A percentile compares a stretch with the other conserved stretches of the same genome.
phyloP scores from a whole-genome alignment of 495 filamentous ascomycete genomes.

The Beverwykella pulmonaria region DNA sequence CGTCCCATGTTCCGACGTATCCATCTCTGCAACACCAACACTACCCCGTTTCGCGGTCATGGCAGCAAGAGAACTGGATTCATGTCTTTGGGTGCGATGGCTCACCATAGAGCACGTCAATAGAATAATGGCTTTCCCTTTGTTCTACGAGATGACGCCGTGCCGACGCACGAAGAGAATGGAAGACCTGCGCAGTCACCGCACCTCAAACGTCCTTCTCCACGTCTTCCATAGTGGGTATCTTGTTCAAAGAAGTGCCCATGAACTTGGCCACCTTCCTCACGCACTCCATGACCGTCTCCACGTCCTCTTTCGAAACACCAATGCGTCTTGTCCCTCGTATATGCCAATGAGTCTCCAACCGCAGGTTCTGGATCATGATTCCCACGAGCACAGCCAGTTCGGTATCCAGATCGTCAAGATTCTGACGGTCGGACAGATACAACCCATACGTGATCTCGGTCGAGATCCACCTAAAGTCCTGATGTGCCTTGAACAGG shows the following conservation, averaged over 20 bases:
- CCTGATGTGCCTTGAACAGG: slow-evolving; percentile 54
- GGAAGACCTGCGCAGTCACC: too few relatives aligned
- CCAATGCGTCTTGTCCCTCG: slow-evolving; percentile 58
- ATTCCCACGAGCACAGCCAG: slow-evolving; percentile 59
- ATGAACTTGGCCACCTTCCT: slow-evolving; percentile 48
- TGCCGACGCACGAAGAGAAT: too few relatives aligned
- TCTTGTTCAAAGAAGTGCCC: slow-evolving; percentile 8
- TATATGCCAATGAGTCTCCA: slow-evolving; percentile 62
- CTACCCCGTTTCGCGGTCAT: too few relatives aligned
- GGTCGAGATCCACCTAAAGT: slow-evolving; percentile 48
- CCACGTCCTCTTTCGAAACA: slow-evolving; percentile 54
- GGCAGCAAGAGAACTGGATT: too few relatives aligned
- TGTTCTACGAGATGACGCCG: too few relatives aligned
- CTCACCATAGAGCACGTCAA: too few relatives aligned
- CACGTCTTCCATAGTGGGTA: slow-evolving; percentile 17
- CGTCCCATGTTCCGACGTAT: too few relatives aligned
- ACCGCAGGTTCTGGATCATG: slow-evolving; percentile 60
- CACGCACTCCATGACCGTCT: slow-evolving; percentile 46
- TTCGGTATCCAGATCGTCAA: slow-evolving; percentile 59
- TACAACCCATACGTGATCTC: slow-evolving; percentile 62
- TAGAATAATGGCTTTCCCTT: too few relatives aligned
- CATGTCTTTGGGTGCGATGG: too few relatives aligned
- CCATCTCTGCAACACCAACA: too few relatives aligned
- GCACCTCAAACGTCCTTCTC: slow-evolving; percentile 13
- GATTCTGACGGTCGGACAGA: slow-evolving; percentile 56